Conservation (phyloP, 2,329 filamentous ascomycete genomes). For the Ceratocystis huliohia region DNA sequence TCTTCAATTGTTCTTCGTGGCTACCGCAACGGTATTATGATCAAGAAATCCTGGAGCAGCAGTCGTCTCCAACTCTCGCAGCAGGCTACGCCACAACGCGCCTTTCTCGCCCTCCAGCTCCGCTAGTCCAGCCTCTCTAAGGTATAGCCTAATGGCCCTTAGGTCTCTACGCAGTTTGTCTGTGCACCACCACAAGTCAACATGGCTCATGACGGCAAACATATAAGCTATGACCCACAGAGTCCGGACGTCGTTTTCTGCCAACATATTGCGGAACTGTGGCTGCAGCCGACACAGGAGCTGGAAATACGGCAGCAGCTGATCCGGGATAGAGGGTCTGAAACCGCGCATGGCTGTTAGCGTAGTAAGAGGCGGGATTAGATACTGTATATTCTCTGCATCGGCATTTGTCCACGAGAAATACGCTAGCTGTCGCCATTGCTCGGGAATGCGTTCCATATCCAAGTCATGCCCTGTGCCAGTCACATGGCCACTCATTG, state of each 20-base stretch:
- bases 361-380: slow-evolving; percentile 20
- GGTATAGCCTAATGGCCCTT: slow-evolving; percentile 22
- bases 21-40: not conserved
- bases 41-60: not conserved
- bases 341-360: slow-evolving; percentile 16
- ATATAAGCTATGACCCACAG: slow-evolving; percentile 25
- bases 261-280: slow-evolving; percentile 23
- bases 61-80: slow-evolving; percentile 23
- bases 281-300: slow-evolving; percentile 23
- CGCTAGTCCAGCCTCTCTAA: slow-evolving; percentile 20
- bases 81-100: slow-evolving; percentile 22
- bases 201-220: slow-evolving; percentile 24
- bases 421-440: slow-evolving; percentile 21
- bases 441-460: slow-evolving; percentile 21
- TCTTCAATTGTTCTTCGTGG: not conserved
- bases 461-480: slow-evolving; percentile 19
- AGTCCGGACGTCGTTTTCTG: slow-evolving; percentile 22
- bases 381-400: slow-evolving; percentile 19
- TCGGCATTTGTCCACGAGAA: slow-evolving; percentile 16
- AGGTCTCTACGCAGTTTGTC: slow-evolving; percentile 22
- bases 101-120: slow-evolving; percentile 21
- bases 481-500: slow-evolving; percentile 19
- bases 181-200: slow-evolving; percentile 24
- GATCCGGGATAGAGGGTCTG: slow-evolving; percentile 14
- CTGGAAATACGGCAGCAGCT: slow-evolving; percentile 23